Conservation (phyloP, 139 green algal genomes). For the Pleodorina starrii region DNA sequence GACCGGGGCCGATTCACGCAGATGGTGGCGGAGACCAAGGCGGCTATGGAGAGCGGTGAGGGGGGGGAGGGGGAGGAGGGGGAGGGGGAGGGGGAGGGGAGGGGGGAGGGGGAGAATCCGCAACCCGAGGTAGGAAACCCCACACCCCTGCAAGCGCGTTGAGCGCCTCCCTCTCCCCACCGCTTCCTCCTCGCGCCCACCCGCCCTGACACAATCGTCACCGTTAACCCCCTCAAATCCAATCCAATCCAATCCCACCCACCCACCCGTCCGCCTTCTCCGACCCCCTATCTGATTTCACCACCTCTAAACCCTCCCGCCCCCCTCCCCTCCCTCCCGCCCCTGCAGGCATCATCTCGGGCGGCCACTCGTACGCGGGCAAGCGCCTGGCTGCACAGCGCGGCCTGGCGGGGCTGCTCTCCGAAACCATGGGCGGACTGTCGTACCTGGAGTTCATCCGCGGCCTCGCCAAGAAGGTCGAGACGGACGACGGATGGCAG, state of each 20-base stretch:
- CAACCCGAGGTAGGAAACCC: no score
- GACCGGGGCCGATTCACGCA: constrained; percentile 95
- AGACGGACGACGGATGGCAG: constrained; percentile 88
- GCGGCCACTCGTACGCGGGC: constrained; percentile 89
- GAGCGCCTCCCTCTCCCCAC: no score
- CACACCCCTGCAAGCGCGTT: no score
- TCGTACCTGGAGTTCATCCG: constrained; percentile 93
- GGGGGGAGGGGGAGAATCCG: not conserved
- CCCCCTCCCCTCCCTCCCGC: no score
- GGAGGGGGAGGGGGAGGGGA: not conserved
- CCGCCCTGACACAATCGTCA: no score
- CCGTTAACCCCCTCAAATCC: no score
- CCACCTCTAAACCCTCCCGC: no score
- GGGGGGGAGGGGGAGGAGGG: not conserved
- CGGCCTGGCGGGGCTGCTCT: constrained; percentile 85
- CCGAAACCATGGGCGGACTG: constrained; percentile 93
- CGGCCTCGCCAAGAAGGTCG: constrained; percentile 86
- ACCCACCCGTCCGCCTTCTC: no score
- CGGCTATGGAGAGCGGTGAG: constrained; percentile 83
- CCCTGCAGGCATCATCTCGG: constrained; percentile 73
- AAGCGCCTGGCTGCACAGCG: constrained; percentile 90
- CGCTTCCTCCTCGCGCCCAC: no score
- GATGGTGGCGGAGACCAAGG: constrained; percentile 97
- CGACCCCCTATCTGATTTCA: no score
- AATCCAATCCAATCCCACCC: no score